Conservation (phyloP, 331 rosid genomes). For the Quercus tomentella region DNA sequence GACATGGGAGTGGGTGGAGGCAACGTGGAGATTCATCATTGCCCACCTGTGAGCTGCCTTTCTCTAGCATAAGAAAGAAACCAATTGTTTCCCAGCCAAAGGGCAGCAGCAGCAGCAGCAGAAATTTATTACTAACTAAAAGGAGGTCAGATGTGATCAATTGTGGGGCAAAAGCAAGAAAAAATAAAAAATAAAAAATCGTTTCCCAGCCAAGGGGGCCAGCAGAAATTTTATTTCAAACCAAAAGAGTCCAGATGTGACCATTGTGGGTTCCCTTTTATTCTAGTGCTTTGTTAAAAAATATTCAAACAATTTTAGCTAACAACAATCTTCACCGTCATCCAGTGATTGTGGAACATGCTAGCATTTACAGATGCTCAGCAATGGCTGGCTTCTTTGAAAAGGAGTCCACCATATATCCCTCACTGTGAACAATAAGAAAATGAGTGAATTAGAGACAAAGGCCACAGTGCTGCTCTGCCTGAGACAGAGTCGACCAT, state of each 20-base stretch:
- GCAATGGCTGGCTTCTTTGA: constrained; percentile 81
- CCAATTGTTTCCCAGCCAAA: too few species aligned
- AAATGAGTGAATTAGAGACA: constrained; percentile 78
- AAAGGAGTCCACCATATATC: constrained; percentile 68
- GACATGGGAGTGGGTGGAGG: too few species aligned
- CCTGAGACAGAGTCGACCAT: constrained; percentile 31
- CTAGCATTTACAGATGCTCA: constrained; percentile 70
- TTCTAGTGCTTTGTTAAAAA: too few species aligned
- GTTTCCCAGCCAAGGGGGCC: not conserved
- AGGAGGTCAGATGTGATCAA: too few species aligned
- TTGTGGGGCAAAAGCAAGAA: too few species aligned
- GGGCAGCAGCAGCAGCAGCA: too few species aligned
- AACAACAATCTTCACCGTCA: not conserved
- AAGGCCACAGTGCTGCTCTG: constrained; percentile 27
- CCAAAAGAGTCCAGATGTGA: too few species aligned
- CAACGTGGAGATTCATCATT: not conserved
- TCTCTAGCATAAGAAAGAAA: not conserved
- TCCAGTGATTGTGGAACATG: constrained; percentile 87
- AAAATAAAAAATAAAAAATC: too few species aligned
- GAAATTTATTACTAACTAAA: too few species aligned
- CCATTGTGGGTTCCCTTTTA: not conserved
- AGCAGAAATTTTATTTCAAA: not conserved
- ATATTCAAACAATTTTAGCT: not conserved
- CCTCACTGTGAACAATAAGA: constrained; percentile 85
- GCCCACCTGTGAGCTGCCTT: not conserved